Percentiles rank a stretch among this genome's conserved stretches.
Conservation (phyloP, 371 early-diverging fungal genomes). For the Haplosporangium sp. region DNA sequence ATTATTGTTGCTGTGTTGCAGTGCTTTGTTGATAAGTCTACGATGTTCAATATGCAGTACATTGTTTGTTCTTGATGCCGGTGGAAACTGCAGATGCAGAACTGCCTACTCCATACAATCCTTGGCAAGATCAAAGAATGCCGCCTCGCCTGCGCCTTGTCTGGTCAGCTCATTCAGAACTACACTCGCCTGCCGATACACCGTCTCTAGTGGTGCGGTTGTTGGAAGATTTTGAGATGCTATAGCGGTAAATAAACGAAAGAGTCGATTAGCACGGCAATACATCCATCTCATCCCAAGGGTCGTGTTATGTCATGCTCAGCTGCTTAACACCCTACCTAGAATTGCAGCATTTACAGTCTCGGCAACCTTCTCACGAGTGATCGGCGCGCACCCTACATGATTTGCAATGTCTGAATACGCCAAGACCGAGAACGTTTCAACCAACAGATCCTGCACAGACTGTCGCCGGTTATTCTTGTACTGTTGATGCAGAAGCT, state of each 20-base stretch:
- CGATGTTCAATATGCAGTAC: too few species aligned
- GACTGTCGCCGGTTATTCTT: slow-evolving; percentile 58
- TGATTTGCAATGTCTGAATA: slow-evolving; percentile 68
- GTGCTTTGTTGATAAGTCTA: too few species aligned
- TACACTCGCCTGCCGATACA: slow-evolving; percentile 62
- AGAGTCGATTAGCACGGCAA: not conserved
- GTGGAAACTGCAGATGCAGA: not conserved
- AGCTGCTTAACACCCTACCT: slow-evolving; percentile 31
- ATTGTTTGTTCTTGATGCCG: not conserved
- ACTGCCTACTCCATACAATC: slow-evolving; percentile 39
- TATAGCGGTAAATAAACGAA: not conserved
- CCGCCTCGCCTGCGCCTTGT: slow-evolving; percentile 57
- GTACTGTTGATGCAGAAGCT: slow-evolving; percentile 77
- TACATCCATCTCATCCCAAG: not conserved
- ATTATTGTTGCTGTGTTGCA: too few species aligned
- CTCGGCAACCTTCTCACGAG: slow-evolving; percentile 75
- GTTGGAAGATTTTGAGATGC: slow-evolving; percentile 59
- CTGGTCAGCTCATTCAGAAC: slow-evolving; percentile 60
- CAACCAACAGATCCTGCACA: slow-evolving; percentile 53
- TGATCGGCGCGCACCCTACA: slow-evolving; percentile 59
- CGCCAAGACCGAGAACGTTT: slow-evolving; percentile 83
- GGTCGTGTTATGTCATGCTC: slow-evolving; percentile 10
- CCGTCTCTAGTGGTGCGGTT: slow-evolving; percentile 56
- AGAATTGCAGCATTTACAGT: slow-evolving; percentile 80
- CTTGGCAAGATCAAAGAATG: slow-evolving; percentile 53